These are phyloP conservation scores for Paramecium tetraurelia DNA, from an alignment of 73 alveolate species.

Conservation along the genomic window DNA sequence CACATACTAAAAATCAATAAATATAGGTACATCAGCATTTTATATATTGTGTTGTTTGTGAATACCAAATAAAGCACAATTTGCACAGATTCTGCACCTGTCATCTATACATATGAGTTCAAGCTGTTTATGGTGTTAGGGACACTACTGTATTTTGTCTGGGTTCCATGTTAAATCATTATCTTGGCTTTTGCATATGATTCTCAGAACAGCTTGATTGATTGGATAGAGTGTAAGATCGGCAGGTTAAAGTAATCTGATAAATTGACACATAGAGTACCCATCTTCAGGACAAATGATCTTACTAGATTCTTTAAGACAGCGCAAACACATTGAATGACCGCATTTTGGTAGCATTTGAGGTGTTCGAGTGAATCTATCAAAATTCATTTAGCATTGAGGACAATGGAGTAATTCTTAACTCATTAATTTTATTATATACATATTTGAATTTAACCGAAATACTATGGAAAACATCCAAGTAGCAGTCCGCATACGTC, in stretches of 20 bases:
- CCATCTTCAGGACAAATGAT: slow-evolving; percentile 51
- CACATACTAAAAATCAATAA: neutral
- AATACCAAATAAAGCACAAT: slow-evolving; percentile 87
- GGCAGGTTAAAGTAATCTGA: neutral
- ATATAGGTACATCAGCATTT: neutral
- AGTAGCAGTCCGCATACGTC: slow-evolving; percentile 68
- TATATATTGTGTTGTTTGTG: slow-evolving; percentile 79
- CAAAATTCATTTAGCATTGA: neutral
- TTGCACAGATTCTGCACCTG: slow-evolving; percentile 76
- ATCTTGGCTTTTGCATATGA: neutral
- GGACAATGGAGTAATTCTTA: slow-evolving; percentile 46
- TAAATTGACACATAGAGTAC: neutral
- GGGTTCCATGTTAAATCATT: neutral
- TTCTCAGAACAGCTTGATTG: neutral
- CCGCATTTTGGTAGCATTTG: slow-evolving; percentile 47
- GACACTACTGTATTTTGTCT: neutral
- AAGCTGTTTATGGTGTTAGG: slow-evolving; percentile 59
- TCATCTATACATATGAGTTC: slow-evolving; percentile 89
- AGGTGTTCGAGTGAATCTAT: slow-evolving; percentile 17
- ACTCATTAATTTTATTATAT: neutral
- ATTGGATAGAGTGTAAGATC: neutral
- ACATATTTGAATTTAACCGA: slow-evolving; percentile 14
- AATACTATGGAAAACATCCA: slow-evolving; percentile 60
- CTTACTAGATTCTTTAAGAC: neutral
- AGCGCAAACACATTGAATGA: slow-evolving; percentile 42